Base-by-base conservation (phyloP, 257 asterid genomes). In the Datura wrightii region DNA sequence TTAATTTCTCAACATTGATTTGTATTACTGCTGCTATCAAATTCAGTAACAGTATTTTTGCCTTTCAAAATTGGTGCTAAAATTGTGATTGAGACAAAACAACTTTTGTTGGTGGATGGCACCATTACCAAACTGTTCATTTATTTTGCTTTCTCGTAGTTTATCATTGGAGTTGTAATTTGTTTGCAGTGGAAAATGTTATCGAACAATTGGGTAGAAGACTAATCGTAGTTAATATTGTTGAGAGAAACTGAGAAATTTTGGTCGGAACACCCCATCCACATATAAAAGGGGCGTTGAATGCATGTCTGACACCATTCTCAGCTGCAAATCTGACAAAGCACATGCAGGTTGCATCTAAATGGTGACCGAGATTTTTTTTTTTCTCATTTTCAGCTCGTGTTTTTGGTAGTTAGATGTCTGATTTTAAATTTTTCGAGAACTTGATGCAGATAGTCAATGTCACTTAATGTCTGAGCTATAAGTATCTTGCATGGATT, bases 401-500 rank as follows among this genome's bases (percentile, higher is more conserved):
- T 53, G 46, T 14, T 50, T 78, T 52, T 52, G 82, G 48, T 52
- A 52, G 82, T 78, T 14, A 52, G 48, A 78, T 52, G 65, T 46
- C 56, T 71, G 48, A 78, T 78, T 78, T 78, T 78, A 78, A 1
- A 2, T 15, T 52, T 31, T 76, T 39, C 34, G 9, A 1, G 63
- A 52, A 4, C 48, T 78, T 54, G 34, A 78, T 34, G 9, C 82
- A 31, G 82, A 53, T 52, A 52, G 82, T 34, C 82, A 52, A 2
- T 78, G 24, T 34, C 62, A 78, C 65, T 78, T 52, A 78, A 13
- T 4, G 10, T 53, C 65, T 10, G 8, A 52, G 82, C 63, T 78
- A 9, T 65, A 52, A 52, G 65, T 53, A 78, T 53, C 48, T 78
- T 78, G 15, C 82, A 78, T 15, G 82, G 48, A 50, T 52, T 78